These are phyloP conservation scores for Phytophthora palmivora DNA, from an alignment of 352 stramenopile species.

Conservation along the genomic window DNA sequence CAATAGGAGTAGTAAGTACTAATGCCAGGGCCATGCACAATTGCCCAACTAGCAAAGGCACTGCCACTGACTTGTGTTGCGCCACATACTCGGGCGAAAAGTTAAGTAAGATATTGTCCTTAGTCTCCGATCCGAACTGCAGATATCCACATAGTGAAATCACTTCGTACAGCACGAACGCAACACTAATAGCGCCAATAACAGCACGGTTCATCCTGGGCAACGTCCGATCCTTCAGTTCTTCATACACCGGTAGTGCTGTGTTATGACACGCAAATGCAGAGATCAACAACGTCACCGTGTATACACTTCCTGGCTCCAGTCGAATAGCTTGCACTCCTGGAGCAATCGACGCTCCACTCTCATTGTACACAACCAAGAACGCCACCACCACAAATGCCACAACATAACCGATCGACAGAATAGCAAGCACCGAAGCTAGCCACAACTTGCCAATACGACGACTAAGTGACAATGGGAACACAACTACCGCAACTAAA, in stretches of 20 bases:
- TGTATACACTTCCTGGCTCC: slow-evolving; percentile 72
- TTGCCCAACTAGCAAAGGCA: slow-evolving; percentile 64
- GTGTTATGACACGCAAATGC: slow-evolving; percentile 85
- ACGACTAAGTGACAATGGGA: slow-evolving; percentile 68
- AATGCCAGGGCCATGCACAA: slow-evolving; percentile 73
- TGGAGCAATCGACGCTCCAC: slow-evolving; percentile 2
- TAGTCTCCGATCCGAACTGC: slow-evolving; percentile 65
- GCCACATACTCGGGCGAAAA: slow-evolving; percentile 71
- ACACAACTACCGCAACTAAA: slow-evolving; percentile 43
- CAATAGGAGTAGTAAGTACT: slow-evolving; percentile 70
- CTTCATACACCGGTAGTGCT: slow-evolving; percentile 78
- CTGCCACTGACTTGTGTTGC: slow-evolving; percentile 44
- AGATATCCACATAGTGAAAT: slow-evolving; percentile 78
- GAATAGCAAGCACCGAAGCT: slow-evolving; percentile 65
- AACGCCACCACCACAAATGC: slow-evolving; percentile 64
- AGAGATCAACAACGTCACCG: slow-evolving; percentile 75
- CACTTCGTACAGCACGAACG: slow-evolving; percentile 75
- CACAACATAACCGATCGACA: slow-evolving; percentile 77
- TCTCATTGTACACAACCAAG: slow-evolving; percentile 30
- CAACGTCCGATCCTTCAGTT: slow-evolving; percentile 62
- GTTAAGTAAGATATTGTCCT: slow-evolving; percentile 84
- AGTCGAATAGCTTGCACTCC: slow-evolving; percentile 57
- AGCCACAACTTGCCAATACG: slow-evolving; percentile 69
- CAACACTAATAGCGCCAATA: slow-evolving; percentile 59
- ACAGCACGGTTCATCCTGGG: slow-evolving; percentile 73